These are phyloP conservation scores for Sarcocystis neurona DNA, from an alignment of 169 alveolate genomes.

Conservation along the genomic window DNA sequence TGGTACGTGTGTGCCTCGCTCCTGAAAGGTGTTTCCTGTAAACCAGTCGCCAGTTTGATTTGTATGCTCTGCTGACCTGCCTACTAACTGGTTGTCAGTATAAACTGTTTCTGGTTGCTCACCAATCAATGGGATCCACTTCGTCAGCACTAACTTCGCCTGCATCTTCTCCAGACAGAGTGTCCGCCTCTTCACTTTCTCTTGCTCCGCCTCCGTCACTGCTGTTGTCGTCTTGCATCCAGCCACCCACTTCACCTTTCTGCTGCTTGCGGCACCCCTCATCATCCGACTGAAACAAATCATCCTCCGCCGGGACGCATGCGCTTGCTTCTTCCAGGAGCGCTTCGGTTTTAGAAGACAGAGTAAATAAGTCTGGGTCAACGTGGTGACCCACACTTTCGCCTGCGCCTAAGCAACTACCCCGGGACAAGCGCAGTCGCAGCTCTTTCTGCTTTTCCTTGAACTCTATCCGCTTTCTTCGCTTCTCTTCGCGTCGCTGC, in stretches of 20 bases:
- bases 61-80: too few species aligned
- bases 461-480: conserved; percentile 41
- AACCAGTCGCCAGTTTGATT: too few species aligned
- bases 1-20: too few species aligned
- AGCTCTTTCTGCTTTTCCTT: conserved; percentile 30
- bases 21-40: too few species aligned
- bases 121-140: not conserved
- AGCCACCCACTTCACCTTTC: not conserved
- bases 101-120: too few species aligned
- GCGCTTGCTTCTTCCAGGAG: conserved; percentile 10
- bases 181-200: conserved; percentile 17
- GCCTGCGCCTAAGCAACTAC: not conserved
- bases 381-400: not conserved
- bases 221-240: not conserved
- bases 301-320: not conserved
- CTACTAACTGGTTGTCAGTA: too few species aligned
- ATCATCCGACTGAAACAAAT: conserved; percentile 9
- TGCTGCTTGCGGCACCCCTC: not conserved
- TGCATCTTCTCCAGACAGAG: conserved; percentile 37
- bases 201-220: not conserved
- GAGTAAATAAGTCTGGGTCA: conserved; percentile 47
- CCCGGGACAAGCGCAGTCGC: conserved; percentile 27
- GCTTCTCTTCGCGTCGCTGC: conserved; percentile 31
- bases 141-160: conserved; percentile 20
- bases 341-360: not conserved